Base-by-base conservation (phyloP, 495 filamentous ascomycete genomes). In the Hypoxylon subgilvum region DNA sequence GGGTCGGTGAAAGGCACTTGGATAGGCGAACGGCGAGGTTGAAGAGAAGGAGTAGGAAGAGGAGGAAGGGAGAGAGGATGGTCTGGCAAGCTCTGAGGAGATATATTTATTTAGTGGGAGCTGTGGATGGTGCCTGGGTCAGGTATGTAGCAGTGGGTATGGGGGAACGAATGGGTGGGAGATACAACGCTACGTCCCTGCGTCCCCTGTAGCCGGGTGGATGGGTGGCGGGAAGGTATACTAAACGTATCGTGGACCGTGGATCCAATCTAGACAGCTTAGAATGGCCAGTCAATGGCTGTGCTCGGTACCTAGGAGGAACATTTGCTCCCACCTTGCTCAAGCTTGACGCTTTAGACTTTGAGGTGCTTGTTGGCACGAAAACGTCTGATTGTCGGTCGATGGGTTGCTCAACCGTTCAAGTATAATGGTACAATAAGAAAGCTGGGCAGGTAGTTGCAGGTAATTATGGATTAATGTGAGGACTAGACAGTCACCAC, bases 101-200 rank as follows among this genome's bases (percentile, higher is more conserved):
- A 42, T 48, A 53, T 64, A 64, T 54, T 50, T 58, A 59, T 59
- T 46, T 46, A 35, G 32, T 38, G 35, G 50, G 43, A 21, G 40
- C 4, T 5, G 13, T 38, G 44, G 28, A 30, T 27, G 38, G 10
- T 13, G 36, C 36, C 44, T n/a, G 25, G 18, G 5, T n/a, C 18
- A 58, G 16, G 36, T 16, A 39, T 25, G 18, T 34, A 5, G 31
- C 32, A 55, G 61, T 60, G 61, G 61, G 45, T 56, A 56, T 61
- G 60, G 60, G 49, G 50, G n/a, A n/a, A 47, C 47, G 52, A 63
- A 48, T 39, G 38, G 60, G 60, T 63, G 60, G 60, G 60, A 63
- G 31, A 36, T 44, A 45, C 31, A 61, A 61, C 34, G 45, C 43
- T 54, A 31, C n/a, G 17, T 13, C 17, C 49, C n/a, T 18, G 30